Evolutionary conservation across 768 basidiomycete species (phyloP).

Genomic region (Chiua virens): DNA sequence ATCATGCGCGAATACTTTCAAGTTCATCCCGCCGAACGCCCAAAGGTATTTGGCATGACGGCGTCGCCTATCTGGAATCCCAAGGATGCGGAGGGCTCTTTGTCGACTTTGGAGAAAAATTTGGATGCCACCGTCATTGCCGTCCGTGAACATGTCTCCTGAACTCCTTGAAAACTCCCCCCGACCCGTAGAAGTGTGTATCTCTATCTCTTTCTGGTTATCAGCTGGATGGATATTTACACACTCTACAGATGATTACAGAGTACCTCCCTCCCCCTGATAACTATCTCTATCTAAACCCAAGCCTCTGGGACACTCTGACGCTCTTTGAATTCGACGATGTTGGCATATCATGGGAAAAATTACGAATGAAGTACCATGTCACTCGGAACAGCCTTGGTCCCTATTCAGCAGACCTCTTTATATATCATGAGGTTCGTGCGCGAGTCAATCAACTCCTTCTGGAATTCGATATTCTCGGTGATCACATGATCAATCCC

Average conservation of each 20-base stretch:
- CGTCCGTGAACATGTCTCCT: constrained; percentile 64
- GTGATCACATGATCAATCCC: constrained; percentile 16
- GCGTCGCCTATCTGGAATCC: constrained; percentile 87
- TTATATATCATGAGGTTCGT: constrained; percentile 60
- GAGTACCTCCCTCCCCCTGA: constrained; percentile 54
- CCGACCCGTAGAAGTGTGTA: constrained; percentile 61
- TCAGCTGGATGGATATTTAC: constrained; percentile 1
- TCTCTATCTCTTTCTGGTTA: not conserved
- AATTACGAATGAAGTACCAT: constrained; percentile 61
- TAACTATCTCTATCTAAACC: constrained; percentile 55
- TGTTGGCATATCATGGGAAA: constrained; percentile 54
- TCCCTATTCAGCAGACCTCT: constrained; percentile 73
- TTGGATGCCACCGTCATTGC: constrained; percentile 74
- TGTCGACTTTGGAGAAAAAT: constrained; percentile 65
- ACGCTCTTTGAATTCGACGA: constrained; percentile 36
- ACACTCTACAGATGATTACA: constrained; percentile 48
- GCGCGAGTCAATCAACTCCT: constrained; percentile 46
- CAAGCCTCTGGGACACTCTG: constrained; percentile 55
- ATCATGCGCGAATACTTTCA: constrained; percentile 61
- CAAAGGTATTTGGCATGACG: constrained; percentile 92
- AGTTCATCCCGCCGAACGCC: constrained; percentile 43
- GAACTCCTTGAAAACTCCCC: constrained; percentile 66
- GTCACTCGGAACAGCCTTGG: constrained; percentile 65
- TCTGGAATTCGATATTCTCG: constrained; percentile 24
- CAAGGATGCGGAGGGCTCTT: constrained; percentile 61